phyloP scores from a whole-genome alignment of 345 rosid species.

The Arabis alpina region DNA sequence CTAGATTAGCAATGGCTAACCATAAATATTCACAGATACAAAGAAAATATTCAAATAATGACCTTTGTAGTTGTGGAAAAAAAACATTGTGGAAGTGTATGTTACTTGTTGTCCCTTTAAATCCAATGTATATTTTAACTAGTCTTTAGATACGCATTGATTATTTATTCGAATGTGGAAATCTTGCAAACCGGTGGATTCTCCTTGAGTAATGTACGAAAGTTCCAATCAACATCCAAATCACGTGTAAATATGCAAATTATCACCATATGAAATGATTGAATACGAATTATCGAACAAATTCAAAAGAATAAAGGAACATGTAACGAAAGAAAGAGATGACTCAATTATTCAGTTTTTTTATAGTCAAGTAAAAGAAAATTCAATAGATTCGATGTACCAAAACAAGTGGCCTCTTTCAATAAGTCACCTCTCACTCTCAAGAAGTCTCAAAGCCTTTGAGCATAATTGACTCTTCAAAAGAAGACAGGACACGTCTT shows the following conservation, averaged over 20 bases:
- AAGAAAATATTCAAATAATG: conserved; percentile 1
- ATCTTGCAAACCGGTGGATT: too few species aligned
- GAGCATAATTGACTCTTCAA: conserved; percentile 41
- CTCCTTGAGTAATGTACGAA: too few species aligned
- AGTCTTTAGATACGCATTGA: too few species aligned
- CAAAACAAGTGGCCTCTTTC: conserved; percentile 1
- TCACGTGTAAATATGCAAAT: conserved; percentile 11
- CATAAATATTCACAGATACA: not conserved
- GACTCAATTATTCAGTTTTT: not conserved
- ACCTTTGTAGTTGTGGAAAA: not conserved
- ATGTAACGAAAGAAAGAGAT: conserved; percentile 4
- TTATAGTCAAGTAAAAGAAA: conserved; percentile 20
- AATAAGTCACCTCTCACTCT: conserved; percentile 20
- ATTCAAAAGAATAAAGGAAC: conserved; percentile 23
- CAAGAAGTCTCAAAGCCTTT: not conserved
- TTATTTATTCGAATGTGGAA: too few species aligned
- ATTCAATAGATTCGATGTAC: conserved; percentile 35
- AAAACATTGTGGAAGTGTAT: not conserved
- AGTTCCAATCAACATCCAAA: not conserved
- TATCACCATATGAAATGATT: conserved; percentile 7
- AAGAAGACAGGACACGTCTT: conserved; percentile 32
- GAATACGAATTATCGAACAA: conserved; percentile 25
- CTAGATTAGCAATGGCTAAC: conserved; percentile 15
- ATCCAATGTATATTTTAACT: too few species aligned
- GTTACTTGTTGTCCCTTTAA: not conserved